These are phyloP conservation scores for Zygnema circumcarinatum DNA, from an alignment of 139 green algal species.

Conservation along the genomic window DNA sequence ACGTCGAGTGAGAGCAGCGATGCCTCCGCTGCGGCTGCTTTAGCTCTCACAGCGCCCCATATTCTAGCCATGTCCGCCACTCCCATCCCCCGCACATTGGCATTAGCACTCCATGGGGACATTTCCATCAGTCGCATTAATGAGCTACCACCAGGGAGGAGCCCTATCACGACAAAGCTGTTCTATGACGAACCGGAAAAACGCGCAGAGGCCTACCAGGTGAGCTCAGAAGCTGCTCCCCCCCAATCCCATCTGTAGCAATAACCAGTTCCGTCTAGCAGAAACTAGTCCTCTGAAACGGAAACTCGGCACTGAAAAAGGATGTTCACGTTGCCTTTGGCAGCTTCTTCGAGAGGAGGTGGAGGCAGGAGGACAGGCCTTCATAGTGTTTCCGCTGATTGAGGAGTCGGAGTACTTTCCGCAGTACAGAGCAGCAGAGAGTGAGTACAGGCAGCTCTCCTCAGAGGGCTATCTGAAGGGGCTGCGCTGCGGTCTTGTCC, in stretches of 20 bases:
- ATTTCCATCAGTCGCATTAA: conserved; percentile 46
- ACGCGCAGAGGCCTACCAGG: conserved; percentile 37
- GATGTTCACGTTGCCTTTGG: no score
- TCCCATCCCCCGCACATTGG: conserved; percentile 92
- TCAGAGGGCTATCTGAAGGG: not conserved
- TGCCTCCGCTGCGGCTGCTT: not conserved
- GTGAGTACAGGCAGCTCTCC: conserved; percentile 27
- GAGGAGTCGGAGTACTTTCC: conserved; percentile 32
- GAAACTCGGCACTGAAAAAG: no score
- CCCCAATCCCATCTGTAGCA: no score
- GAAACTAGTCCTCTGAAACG: no score
- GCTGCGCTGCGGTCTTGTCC: conserved; percentile 72
- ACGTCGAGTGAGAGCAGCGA: not conserved
- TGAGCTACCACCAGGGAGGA: conserved; percentile 55
- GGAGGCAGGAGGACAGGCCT: conserved; percentile 39
- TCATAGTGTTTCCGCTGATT: conserved; percentile 57
- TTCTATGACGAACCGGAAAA: conserved; percentile 12
- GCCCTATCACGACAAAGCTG: conserved; percentile 24
- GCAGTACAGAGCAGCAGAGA: conserved; percentile 1
- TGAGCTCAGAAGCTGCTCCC: conserved; percentile 25
- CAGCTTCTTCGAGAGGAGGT: conserved; percentile 55
- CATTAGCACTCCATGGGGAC: conserved; percentile 75
- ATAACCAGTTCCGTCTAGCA: no score
- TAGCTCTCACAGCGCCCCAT: conserved; percentile 69
- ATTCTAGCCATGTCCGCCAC: conserved; percentile 94